Evolutionary conservation across 345 rosid genomes (phyloP), one percentile per base, ranked within the genome.

Genomic region (Acer negundo): DNA sequence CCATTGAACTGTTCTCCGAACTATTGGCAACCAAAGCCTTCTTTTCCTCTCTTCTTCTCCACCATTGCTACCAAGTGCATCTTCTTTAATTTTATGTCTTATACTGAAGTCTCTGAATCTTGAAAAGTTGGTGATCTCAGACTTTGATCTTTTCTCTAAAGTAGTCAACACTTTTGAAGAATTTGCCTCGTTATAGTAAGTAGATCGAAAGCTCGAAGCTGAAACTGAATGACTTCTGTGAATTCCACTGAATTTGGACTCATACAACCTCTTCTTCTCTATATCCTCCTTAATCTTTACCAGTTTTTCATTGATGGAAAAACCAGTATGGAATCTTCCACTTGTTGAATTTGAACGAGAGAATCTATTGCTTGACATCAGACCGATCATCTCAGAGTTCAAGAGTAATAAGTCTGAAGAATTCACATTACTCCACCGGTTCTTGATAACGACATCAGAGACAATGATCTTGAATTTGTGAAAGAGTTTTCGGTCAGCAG

Each of bases 371-470:
- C 84, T 81, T 20, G 88, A 80, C 67, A 65, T 20, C 11, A 35
- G 74, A 28, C 76, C 12, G 6, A 84, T 79, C 91, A 88, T 86
- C 51, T 88, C 89, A 0, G 88, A 80, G 35, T 71, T 81, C 81
- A 88, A 67, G 51, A 79, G 81, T 64, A 88, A 23, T 26, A 88
- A 75, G 71, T 88, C 91, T 3, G 91, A 88, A 53, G 89, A 81
- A 11, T 84, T 88, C 4, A 86, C 82, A 59, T 88, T 89, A 46
- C 89, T 88, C 89, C 89, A 88, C 51, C 89, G 58, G 69, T 69
- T 86, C 88, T 73, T 88, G 71, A 70, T 73, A 13, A 85, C 68
- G 26, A 76, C 80, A 49, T 88, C 88, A 1, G 88, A 86, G n/a
- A 86, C 61, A 19, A 84, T 67, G 44, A 83, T 82, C 81, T 70